These are phyloP conservation scores for Mortierella claussenii DNA, from an alignment of 192 early-diverging fungal genomes.

Conservation along the genomic window DNA sequence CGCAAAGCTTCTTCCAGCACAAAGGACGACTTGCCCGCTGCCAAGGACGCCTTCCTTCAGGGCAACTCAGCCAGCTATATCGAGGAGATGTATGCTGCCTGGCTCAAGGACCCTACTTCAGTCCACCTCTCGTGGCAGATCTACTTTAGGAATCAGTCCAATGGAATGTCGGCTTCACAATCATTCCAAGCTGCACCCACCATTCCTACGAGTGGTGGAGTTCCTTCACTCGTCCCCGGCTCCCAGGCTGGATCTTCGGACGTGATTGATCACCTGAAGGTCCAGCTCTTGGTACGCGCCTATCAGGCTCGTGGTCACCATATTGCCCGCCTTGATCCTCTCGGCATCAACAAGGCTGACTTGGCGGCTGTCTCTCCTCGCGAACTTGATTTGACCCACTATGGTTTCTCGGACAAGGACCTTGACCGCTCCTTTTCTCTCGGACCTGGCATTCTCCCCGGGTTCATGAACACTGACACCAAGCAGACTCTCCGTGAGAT, in stretches of 20 bases:
- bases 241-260: conserved; percentile 58
- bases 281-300: conserved; percentile 95
- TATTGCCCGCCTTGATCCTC: conserved; percentile 94
- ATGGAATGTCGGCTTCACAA: conserved; percentile 69
- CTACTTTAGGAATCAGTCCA: conserved; percentile 89
- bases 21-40: conserved; percentile 56
- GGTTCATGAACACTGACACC: conserved; percentile 76
- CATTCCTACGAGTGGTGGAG: conserved; percentile 75
- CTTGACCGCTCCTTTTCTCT: conserved; percentile 92
- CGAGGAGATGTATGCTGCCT: conserved; percentile 96
- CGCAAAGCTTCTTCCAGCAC: conserved; percentile 30
- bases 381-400: conserved; percentile 88
- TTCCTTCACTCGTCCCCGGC: conserved; percentile 63
- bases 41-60: conserved; percentile 87
- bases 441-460: conserved; percentile 95
- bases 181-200: conserved; percentile 87
- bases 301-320: conserved; percentile 98
- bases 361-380: conserved; percentile 65
- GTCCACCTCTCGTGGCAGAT: conserved; percentile 97
- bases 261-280: conserved; percentile 97
- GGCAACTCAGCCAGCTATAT: conserved; percentile 88
- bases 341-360: conserved; percentile 82
- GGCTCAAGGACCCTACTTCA: conserved; percentile 86
- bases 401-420: conserved; percentile 95
- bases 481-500: conserved; percentile 93